phyloP scores from a whole-genome alignment of 345 rosid genomes.

The Linum tenue region DNA sequence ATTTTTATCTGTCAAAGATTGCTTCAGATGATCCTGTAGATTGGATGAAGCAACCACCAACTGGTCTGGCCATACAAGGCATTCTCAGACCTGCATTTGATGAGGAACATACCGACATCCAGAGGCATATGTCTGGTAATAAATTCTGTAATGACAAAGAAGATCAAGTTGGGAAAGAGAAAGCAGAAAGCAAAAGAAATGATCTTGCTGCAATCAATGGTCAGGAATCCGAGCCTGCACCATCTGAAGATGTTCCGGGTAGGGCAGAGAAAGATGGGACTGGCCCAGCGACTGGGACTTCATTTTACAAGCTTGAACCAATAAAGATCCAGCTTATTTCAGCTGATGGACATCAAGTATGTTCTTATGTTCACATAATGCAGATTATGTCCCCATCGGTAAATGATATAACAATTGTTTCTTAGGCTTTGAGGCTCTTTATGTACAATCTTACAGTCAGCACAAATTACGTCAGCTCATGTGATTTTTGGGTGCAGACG shows the following conservation, averaged over 20 bases:
- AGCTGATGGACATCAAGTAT: constrained; percentile 72
- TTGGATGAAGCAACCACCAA: constrained; percentile 88
- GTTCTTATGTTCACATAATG: background rate
- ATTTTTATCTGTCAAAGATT: constrained; percentile 33
- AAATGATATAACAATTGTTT: background rate
- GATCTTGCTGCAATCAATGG: constrained; percentile 34
- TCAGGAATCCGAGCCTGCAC: constrained; percentile 23
- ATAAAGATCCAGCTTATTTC: constrained; percentile 64
- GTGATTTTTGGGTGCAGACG: constrained; percentile 30
- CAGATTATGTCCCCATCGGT: background rate
- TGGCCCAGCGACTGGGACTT: constrained; percentile 32
- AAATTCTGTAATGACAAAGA: constrained; percentile 9
- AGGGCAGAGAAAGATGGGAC: constrained; percentile 28
- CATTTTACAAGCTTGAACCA: constrained; percentile 82
- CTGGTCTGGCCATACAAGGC: constrained; percentile 81
- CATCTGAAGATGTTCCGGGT: constrained; percentile 27
- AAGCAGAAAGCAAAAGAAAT: constrained; percentile 29
- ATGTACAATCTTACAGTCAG: background rate
- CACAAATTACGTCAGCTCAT: constrained; percentile 21
- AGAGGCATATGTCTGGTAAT: constrained; percentile 41
- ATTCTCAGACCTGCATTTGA: constrained; percentile 60
- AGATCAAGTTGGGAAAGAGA: constrained; percentile 24
- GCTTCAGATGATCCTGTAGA: constrained; percentile 69
- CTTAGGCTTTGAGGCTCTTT: background rate
- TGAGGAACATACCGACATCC: constrained; percentile 62